Evolutionary conservation across 768 basidiomycete genomes (phyloP), one percentile per base, ranked within the genome.

Genomic region (Mycena vitilis): DNA sequence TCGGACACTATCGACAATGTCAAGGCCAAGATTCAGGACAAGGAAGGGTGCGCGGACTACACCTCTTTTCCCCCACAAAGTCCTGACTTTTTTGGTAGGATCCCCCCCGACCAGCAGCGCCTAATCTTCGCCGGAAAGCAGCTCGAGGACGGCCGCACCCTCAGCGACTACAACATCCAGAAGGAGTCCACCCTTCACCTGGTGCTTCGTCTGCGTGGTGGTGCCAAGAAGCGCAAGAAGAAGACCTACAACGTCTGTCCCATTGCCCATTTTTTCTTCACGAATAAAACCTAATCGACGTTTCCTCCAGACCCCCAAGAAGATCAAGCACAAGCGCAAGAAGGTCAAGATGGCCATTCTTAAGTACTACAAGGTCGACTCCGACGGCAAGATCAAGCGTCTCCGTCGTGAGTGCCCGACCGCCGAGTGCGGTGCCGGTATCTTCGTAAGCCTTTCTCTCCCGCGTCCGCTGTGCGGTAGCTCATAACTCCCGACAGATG

Each of bases 301-400:
- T 69, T 58, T 52, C 73, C 16, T 65, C 18, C 75, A 94, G 92
- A 97, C 95, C 77, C 96, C 95, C 82, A 98, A 97, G 89, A 98
- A 98, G 89, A 91, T 98, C 89, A 99, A 98, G 92, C 96, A 97
- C 88, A 98, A 98, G 90, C 92, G 93, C 83, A 98, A 99, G 89
- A 98, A 98, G 88, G 95, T 97, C 87, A 99, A 98, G 92, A 98
- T 99, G 95, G 85, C 96, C 78, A 98, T 99, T 85, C 87, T 99
- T 82, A 99, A 99, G 85, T 99, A 98, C 89, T 99, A 98, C 88
- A 97, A 98, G 86, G 96, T 99, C 75, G 97, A 98, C 84, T 96
- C 96, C 53, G 97, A 99, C 75, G 98, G 97, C 81, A 98, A 98
- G 86, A 96, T 99, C 88, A 98, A 98, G 89, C 95, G 98, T 80